Conservation (phyloP, 306 rosid species). For the Quercus parvula region DNA sequence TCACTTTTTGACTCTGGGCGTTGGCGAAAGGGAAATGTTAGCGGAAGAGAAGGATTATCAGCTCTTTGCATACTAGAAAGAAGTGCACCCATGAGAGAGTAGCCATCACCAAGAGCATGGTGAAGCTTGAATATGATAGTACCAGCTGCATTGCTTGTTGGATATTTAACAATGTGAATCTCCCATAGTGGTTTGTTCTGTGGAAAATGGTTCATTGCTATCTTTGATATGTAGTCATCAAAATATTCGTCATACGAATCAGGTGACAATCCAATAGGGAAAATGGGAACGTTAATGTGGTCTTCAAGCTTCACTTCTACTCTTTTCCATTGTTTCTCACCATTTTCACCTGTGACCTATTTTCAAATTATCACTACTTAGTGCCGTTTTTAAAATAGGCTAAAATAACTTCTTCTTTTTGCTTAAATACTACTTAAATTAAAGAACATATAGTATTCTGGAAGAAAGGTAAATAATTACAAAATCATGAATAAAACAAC, state of each 20-base stretch:
- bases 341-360: background rate
- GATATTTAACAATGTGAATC: constrained; percentile 1
- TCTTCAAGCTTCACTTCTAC: background rate
- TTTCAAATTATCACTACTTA: background rate
- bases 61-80: constrained; percentile 10
- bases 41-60: background rate
- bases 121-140: background rate
- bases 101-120: constrained; percentile 21
- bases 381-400: background rate
- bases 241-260: background rate
- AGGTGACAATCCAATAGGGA: background rate
- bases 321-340: constrained; percentile 3
- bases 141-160: constrained; percentile 10
- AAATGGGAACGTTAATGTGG: background rate
- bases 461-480: no score
- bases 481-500: no score
- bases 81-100: constrained; percentile 16
- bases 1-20: background rate
- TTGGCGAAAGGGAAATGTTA: background rate
- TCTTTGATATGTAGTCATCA: background rate
- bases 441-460: background rate
- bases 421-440: background rate
- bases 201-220: background rate
- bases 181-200: constrained; percentile 16
- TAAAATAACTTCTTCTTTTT: background rate